Percentiles rank a stretch among this genome's conserved stretches.
phyloP scores from a whole-genome alignment of 805 yeast species.

The Kodamaea jinghongensis region DNA sequence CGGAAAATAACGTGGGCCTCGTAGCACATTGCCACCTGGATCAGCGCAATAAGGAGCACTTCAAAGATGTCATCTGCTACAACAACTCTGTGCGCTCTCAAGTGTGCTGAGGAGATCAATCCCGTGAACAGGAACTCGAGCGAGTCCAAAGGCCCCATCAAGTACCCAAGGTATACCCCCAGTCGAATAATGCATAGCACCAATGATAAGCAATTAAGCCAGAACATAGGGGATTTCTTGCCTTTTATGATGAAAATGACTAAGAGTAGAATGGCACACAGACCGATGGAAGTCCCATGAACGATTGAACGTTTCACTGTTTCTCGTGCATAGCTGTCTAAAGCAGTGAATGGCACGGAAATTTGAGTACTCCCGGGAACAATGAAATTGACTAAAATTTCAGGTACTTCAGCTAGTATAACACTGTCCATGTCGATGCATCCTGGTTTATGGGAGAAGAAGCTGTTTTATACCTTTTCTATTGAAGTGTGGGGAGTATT shows the following conservation, averaged over 20 bases:
- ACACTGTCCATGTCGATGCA: neutral
- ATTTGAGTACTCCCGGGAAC: neutral
- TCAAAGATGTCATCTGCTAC: conserved; percentile 63
- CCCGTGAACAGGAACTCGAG: conserved; percentile 43
- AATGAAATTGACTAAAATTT: conserved; percentile 5
- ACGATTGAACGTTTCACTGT: conserved; percentile 7
- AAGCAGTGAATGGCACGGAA: conserved; percentile 3
- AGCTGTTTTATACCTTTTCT: neutral
- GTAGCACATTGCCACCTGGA: conserved; percentile 65
- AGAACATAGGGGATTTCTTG: conserved; percentile 65
- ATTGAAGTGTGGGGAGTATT: conserved; percentile 1
- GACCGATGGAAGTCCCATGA: conserved; percentile 11
- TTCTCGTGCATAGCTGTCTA: conserved; percentile 9
- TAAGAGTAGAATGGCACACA: conserved; percentile 9
- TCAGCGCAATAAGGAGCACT: conserved; percentile 53
- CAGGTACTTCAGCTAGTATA: neutral
- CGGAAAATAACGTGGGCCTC: conserved; percentile 73
- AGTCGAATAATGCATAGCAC: conserved; percentile 57
- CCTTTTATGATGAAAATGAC: conserved; percentile 22
- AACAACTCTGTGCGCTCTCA: conserved; percentile 44
- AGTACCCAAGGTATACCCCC: conserved; percentile 53
- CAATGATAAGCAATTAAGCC: conserved; percentile 66
- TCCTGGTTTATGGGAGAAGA: neutral
- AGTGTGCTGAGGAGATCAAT: conserved; percentile 23
- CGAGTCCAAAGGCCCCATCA: conserved; percentile 51